Percentiles rank a stretch among this genome's conserved stretches.
These are phyloP conservation scores for Leptographium flavum DNA, from an alignment of 2,329 filamentous ascomycete species.

Conservation along the genomic window DNA sequence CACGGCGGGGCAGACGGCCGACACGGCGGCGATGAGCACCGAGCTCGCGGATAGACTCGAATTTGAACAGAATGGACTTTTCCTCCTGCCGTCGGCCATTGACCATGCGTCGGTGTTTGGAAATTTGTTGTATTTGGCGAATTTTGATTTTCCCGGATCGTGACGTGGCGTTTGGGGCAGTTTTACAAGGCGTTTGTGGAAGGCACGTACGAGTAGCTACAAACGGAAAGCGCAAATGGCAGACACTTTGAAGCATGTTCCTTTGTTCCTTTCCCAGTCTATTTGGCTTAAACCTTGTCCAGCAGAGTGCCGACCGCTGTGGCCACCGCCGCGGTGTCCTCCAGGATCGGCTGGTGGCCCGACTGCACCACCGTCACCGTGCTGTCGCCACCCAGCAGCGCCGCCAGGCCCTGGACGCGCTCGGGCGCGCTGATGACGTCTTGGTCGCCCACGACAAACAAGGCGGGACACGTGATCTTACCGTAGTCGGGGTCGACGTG, in stretches of 20 bases:
- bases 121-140: slow-evolving; percentile 13
- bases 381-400: slow-evolving; percentile 17
- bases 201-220: too few relatives aligned
- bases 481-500: slow-evolving; percentile 19
- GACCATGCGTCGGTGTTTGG: slow-evolving; percentile 11
- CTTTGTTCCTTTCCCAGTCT: too few relatives aligned
- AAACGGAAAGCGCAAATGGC: neutral
- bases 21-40: too few relatives aligned
- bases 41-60: too few relatives aligned
- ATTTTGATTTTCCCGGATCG: slow-evolving; percentile 10
- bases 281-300: neutral
- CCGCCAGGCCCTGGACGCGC: slow-evolving; percentile 14
- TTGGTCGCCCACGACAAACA: slow-evolving; percentile 18
- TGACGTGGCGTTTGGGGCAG: neutral
- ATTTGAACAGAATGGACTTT: neutral
- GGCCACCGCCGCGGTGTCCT: slow-evolving; percentile 4
- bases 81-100: slow-evolving; percentile 8
- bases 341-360: slow-evolving; percentile 10
- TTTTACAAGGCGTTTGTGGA: too few relatives aligned
- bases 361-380: slow-evolving; percentile 7
- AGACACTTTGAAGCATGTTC: too few relatives aligned
- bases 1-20: too few relatives aligned
- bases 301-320: slow-evolving; percentile 2
- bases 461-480: slow-evolving; percentile 15
- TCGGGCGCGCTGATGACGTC: slow-evolving; percentile 17